These are phyloP conservation scores for Inga oerstediana DNA, from an alignment of 306 rosid species.

Conservation along the genomic window DNA sequence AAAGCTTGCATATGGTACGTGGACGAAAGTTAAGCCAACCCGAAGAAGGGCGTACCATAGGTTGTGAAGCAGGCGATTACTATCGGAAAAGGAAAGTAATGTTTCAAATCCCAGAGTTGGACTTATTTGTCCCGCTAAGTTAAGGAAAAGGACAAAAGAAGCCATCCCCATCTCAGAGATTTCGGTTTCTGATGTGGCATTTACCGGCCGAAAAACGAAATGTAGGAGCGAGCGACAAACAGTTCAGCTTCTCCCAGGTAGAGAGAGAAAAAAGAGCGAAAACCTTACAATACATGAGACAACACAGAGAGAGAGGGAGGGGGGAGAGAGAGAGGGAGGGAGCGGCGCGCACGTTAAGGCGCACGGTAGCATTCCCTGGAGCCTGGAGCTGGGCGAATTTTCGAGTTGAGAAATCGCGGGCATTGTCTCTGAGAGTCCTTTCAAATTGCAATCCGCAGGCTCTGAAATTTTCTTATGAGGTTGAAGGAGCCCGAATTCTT, in stretches of 20 bases:
- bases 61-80: neutral
- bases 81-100: slow-evolving; percentile 26
- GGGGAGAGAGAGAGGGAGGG: slow-evolving; percentile 33
- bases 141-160: slow-evolving; percentile 48
- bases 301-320: slow-evolving; percentile 7
- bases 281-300: neutral
- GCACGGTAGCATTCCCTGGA: slow-evolving; percentile 46
- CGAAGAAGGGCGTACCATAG: neutral
- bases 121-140: slow-evolving; percentile 46
- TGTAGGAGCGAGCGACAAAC: slow-evolving; percentile 28
- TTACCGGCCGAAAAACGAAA: slow-evolving; percentile 31
- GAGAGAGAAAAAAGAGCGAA: neutral
- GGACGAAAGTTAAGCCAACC: neutral
- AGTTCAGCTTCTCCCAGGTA: slow-evolving; percentile 39
- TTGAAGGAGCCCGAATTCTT: slow-evolving; percentile 36
- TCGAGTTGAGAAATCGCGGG: slow-evolving; percentile 21
- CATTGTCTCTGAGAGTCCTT: slow-evolving; percentile 41
- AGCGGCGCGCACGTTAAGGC: slow-evolving; percentile 27
- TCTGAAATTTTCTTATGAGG: slow-evolving; percentile 24
- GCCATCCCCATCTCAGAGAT: slow-evolving; percentile 60
- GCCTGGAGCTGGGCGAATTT: slow-evolving; percentile 34
- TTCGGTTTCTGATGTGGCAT: slow-evolving; percentile 67
- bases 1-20: neutral
- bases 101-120: slow-evolving; percentile 47
- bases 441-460: slow-evolving; percentile 19